Evolutionary conservation across 805 yeast species (phyloP).

Genomic region (Teunomyces gatunensis): DNA sequence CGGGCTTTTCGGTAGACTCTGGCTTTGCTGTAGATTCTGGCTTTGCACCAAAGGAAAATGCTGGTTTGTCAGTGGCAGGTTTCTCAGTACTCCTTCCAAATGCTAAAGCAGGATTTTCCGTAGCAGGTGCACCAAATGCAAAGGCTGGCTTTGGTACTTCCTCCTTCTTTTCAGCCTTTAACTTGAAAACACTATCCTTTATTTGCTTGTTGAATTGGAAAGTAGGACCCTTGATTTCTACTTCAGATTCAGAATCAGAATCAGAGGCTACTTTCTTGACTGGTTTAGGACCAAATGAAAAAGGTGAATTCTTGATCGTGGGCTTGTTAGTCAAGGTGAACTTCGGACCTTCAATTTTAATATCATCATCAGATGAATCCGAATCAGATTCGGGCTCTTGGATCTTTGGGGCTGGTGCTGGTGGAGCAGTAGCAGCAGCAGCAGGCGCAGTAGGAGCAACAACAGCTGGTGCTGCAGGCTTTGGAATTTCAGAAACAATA

Average conservation of each 20-base stretch:
- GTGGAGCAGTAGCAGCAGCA: neutral
- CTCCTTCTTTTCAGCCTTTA: constrained; percentile 1
- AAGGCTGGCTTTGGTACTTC: neutral
- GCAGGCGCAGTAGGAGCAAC: too few species aligned
- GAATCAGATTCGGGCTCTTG: constrained; percentile 8
- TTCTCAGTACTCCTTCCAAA: constrained; percentile 1
- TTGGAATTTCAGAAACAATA: neutral
- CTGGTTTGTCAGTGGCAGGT: constrained; percentile 1
- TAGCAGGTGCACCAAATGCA: constrained; percentile 4
- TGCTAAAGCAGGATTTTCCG: constrained; percentile 15
- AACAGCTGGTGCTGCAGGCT: constrained; percentile 1
- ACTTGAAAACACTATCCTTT: constrained; percentile 33
- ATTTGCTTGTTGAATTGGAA: constrained; percentile 47
- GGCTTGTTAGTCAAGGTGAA: constrained; percentile 29
- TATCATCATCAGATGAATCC: constrained; percentile 25
- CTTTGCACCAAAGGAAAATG: neutral
- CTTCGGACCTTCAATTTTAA: constrained; percentile 36
- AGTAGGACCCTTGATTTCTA: constrained; percentile 71
- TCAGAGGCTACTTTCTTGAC: constrained; percentile 33
- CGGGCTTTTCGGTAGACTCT: constrained; percentile 21
- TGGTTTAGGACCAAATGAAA: constrained; percentile 35
- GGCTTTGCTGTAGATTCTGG: constrained; percentile 8
- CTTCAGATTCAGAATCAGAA: constrained; percentile 57
- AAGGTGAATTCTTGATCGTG: constrained; percentile 34
- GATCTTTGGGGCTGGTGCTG: constrained; percentile 2